Evolutionary conservation across 257 asterid species (phyloP), one percentile per base, ranked within the genome.

Genomic region (Forsythia suspensa): DNA sequence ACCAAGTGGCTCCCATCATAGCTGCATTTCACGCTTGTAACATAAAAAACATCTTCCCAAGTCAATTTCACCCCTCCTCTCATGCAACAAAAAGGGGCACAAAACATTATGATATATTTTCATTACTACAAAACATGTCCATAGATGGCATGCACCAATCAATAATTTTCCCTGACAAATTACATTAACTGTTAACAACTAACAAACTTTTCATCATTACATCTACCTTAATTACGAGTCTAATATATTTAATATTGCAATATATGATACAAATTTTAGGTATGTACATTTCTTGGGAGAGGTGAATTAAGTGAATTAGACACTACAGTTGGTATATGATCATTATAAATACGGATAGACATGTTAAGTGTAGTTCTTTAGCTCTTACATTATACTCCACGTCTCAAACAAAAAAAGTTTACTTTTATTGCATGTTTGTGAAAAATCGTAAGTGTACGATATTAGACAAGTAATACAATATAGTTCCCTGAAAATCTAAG

Each of bases 1-100:
- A 86, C 81, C 86, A 74, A 84, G 83, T 82, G 91, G 78, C 80
- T 82, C 87, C 85, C 78, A 90, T 92, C 89, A 92, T 92, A 72
- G 71, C 87, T 5, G 52, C 13, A 61, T 80, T 84, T 85, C 97
- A 92, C 93, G 97, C 97, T 38, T 85, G 84, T 78, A 80, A 70
- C 71, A 59, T 80, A 55, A 67, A 29, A 68, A 80, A 79, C 82
- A 76, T 77, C 79, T 79, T 70, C 86, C 74, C 78, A 84, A 66
- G 75, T 70, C 18, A 12, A 16, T 40, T 13, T 24, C n/a, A 20
- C 55, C 42, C 75, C 20, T 44, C 51, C 38, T 80, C 68, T 77
- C 78, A 79, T 87, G 89, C 89, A 83, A 38, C 29, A 63, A 68
- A 84, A 82, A 72, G 69, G 29, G 16, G 34, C 13, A 68, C n/a